Evolutionary conservation across 805 yeast genomes (phyloP), one percentile per base, ranked within the genome.

Genomic region (Maudiozyma bulderi): DNA sequence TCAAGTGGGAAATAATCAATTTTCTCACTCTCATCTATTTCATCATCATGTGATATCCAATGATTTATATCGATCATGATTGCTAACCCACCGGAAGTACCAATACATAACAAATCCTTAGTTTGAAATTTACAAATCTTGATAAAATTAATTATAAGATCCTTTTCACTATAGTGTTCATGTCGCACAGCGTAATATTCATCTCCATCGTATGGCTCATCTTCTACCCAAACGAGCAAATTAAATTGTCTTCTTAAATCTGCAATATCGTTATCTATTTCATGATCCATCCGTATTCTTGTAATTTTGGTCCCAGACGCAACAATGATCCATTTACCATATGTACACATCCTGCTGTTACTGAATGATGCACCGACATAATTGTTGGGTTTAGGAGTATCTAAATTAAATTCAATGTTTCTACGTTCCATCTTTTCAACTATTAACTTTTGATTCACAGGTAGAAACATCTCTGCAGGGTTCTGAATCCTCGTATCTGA

Each of bases 51-150:
- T n/a, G 20, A 29, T 31, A 47, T 39, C 42, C 26, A 45, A 28
- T 9, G 43, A 20, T 34, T 60, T 61, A 72, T 49, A 46, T 69
- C 60, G 56, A 56, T 70, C 0, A 82, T 50, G 44, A 75, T 50
- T 0, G 73, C 68, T 6, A 74, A 55, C 0, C 87, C 87, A 59
- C 78, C 80, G 57, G 82, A 87, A 13, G 70, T 54, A 43, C 82
- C 77, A 3, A 70, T 71, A 1, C 69, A 73, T 6, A 84, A 50
- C 0, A 76, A 73, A 47, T 74, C 76, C 14, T 58, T 56, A 1
- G 64, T 70, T 26, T 63, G 52, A 50, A 79, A 70, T 26, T 48
- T 54, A 0, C 62, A 65, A 7, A 68, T 53, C 47, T 71, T 76
- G 41, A 82, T 46, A 54, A 60, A 74, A 54, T 83, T 83, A 26